Evolutionary conservation across 805 yeast species (phyloP), one percentile per base, ranked within the genome.

Genomic region (Naumovozyma dairenensis): DNA sequence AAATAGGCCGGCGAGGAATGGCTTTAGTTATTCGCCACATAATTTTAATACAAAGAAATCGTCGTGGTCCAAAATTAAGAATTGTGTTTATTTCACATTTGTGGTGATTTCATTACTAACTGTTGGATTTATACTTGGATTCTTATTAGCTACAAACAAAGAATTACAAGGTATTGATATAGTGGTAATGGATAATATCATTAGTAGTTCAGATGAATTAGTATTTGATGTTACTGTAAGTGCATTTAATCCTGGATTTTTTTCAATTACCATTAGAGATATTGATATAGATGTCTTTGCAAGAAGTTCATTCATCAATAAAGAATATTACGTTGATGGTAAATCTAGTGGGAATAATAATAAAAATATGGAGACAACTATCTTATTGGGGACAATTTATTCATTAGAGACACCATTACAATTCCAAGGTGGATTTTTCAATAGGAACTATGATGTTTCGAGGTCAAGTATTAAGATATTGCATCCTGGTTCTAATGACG

Each of bases 211-310:
- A 42, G 94, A 86, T 49, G 96, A 85, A 51, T 62, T 89, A 30
- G 71, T 86, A 1, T 85, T 89, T 60, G 83, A 80, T 51, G 61
- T 89, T 46, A 71, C 73, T 2, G 72, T 85, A 16, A 80, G 75
- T 38, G 94, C 93, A 0, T 73, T 78, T 46, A 89, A 89, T 53
- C 96, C 96, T 0, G 95, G 96, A 0, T 71, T 87, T 58, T 65
- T 86, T 43, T 67, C 80, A 2, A 73, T 86, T 4, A 60, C 64
- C 2, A 65, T 87, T 2, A 63, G 65, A 27, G 72, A 74, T 10
- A 77, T 79, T 7, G 89, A 83, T 44, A 57, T 89, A 27, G 96
- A 89, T 53, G 65, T 89, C 2, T 89, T 89, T 63, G 96, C 89
- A 2, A 77, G 76, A 46, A 72, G 82, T 30, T 67, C 74, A 5